Percentiles rank a stretch among this genome's conserved stretches.
These are phyloP conservation scores for Suhomyces sp. DNA, from an alignment of 805 yeast genomes.

Conservation along the genomic window DNA sequence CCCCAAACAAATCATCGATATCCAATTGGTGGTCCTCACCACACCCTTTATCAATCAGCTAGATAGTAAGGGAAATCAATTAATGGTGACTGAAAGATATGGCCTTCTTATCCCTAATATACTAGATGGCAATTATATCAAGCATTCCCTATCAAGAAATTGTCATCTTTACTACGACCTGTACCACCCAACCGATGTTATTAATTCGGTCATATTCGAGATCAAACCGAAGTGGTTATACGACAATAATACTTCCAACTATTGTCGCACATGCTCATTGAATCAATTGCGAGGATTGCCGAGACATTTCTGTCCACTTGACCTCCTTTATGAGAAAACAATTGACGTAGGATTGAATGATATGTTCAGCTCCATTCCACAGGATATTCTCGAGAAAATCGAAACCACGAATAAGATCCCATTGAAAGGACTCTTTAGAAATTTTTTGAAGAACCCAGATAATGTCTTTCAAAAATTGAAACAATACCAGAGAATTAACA, in stretches of 20 bases:
- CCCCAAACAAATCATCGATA: constrained; percentile 31
- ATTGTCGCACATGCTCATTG: constrained; percentile 61
- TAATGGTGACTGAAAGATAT: constrained; percentile 40
- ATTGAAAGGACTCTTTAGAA: constrained; percentile 28
- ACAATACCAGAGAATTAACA: constrained; percentile 33
- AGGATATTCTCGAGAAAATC: constrained; percentile 17
- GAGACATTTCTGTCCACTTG: constrained; percentile 49
- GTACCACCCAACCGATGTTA: constrained; percentile 2
- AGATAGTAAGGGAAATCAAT: constrained; percentile 23
- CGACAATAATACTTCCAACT: constrained; percentile 41
- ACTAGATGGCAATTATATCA: constrained; percentile 30
- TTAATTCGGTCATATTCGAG: constrained; percentile 35
- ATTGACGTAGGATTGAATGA: constrained; percentile 36
- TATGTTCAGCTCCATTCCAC: constrained; percentile 23
- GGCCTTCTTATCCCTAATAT: constrained; percentile 47
- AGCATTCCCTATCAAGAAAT: constrained; percentile 33
- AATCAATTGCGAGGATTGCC: constrained; percentile 31
- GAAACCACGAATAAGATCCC: constrained; percentile 31
- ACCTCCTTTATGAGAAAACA: constrained; percentile 33
- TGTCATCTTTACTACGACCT: constrained; percentile 29
- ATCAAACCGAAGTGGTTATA: constrained; percentile 65
- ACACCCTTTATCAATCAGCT: constrained; percentile 29
- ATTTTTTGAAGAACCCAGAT: constrained; percentile 30
- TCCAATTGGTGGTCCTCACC: constrained; percentile 32
- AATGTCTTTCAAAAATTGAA: constrained; percentile 35